phyloP scores from a whole-genome alignment of 169 alveolate species.

The Perkinsus olseni region DNA sequence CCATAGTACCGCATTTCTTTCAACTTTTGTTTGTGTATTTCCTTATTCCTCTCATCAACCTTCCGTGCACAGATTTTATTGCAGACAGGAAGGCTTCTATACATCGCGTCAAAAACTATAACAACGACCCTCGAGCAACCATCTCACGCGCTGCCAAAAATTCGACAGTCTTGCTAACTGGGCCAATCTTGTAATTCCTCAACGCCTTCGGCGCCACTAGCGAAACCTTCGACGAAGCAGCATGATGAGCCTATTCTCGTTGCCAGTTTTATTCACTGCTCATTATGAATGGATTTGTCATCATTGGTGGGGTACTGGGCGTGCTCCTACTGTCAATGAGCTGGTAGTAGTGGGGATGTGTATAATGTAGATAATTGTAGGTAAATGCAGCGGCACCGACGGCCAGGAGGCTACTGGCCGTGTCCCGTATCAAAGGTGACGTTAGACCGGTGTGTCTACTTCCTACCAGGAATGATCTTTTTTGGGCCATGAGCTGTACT shows the following conservation, averaged over 20 bases:
- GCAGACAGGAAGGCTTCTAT: slow-evolving; percentile 10
- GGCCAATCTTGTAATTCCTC: not conserved
- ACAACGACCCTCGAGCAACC: not conserved
- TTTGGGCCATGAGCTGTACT: too few relatives aligned
- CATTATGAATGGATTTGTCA: not conserved
- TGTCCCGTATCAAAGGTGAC: too few relatives aligned
- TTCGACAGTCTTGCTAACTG: not conserved
- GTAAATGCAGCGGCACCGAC: too few relatives aligned
- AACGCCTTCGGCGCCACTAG: not conserved
- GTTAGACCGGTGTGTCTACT: too few relatives aligned
- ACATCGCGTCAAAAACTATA: not conserved
- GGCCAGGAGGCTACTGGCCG: too few relatives aligned
- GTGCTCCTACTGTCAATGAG: not conserved
- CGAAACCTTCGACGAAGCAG: not conserved
- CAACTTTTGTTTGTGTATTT: not conserved
- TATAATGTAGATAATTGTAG: too few relatives aligned
- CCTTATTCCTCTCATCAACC: not conserved
- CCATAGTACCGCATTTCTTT: slow-evolving; percentile 1
- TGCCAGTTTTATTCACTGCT: not conserved
- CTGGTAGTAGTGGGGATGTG: not conserved
- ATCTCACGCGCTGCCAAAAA: not conserved
- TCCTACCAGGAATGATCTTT: too few relatives aligned
- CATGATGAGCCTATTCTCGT: too few relatives aligned
- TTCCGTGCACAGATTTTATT: not conserved
- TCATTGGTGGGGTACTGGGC: not conserved